Evolutionary conservation across 2,329 filamentous ascomycete genomes (phyloP).

Genomic region (Neurospora crassa): DNA sequence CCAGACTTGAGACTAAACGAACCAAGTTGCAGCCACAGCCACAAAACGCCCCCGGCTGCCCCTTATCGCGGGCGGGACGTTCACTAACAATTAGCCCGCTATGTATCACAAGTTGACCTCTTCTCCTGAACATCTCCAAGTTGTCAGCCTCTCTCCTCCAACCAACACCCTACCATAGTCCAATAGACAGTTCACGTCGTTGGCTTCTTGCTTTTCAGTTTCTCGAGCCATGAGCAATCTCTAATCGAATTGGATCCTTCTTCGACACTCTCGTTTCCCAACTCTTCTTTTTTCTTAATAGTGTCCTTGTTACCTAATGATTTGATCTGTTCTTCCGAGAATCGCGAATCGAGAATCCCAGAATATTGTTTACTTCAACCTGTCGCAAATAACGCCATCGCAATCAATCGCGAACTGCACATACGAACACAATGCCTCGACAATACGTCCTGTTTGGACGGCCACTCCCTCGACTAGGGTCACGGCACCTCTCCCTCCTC

Average conservation of each 20-base stretch:
- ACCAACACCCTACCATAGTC: background rate
- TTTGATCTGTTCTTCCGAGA: background rate
- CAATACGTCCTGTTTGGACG: constrained; percentile 38
- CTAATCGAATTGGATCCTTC: background rate
- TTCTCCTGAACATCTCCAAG: background rate
- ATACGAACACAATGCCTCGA: constrained; percentile 31
- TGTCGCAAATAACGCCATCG: background rate
- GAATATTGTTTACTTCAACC: background rate
- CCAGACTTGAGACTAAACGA: background rate
- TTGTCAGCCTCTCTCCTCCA: background rate
- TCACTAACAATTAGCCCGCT: background rate
- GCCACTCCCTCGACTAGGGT: constrained; percentile 38
- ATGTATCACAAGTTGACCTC: background rate
- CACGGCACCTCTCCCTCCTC: constrained; percentile 43
- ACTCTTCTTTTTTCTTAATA: background rate
- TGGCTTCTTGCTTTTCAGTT: background rate
- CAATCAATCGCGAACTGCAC: background rate
- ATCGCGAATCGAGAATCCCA: background rate
- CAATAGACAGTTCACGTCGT: background rate
- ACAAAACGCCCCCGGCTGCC: background rate
- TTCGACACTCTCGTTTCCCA: background rate
- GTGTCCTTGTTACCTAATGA: background rate
- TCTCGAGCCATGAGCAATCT: background rate
- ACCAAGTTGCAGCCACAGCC: no score
- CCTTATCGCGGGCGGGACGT: background rate